These are phyloP conservation scores for Heterobasidion occidentale DNA, from an alignment of 1,284 basidiomycete species.

Conservation along the genomic window DNA sequence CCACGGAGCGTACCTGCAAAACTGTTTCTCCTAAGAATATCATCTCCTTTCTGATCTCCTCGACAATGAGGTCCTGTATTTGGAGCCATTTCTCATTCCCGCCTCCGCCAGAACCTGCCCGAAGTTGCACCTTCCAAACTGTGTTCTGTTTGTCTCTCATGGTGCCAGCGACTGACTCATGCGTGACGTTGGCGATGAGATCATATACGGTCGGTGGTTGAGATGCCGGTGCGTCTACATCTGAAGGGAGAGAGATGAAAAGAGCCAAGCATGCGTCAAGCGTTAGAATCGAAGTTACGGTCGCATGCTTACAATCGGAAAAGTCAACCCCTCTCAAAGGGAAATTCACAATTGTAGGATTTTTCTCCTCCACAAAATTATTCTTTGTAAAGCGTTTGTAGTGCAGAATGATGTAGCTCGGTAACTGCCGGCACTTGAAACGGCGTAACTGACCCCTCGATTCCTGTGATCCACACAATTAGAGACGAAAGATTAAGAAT, in stretches of 20 bases:
- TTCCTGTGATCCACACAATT: slow-evolving; percentile 45
- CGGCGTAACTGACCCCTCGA: slow-evolving; percentile 79
- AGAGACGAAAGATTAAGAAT: not conserved
- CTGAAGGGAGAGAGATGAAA: slow-evolving; percentile 30
- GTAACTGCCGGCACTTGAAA: slow-evolving; percentile 84
- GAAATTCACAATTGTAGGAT: slow-evolving; percentile 98
- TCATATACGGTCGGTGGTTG: slow-evolving; percentile 76
- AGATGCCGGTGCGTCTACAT: slow-evolving; percentile 62
- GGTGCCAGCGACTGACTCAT: slow-evolving; percentile 92
- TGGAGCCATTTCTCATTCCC: slow-evolving; percentile 94
- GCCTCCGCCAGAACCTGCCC: slow-evolving; percentile 67
- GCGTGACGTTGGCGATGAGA: slow-evolving; percentile 91
- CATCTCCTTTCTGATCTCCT: slow-evolving; percentile 94
- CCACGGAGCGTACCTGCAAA: slow-evolving; percentile 60
- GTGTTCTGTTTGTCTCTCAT: slow-evolving; percentile 83
- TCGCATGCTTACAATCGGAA: slow-evolving; percentile 63
- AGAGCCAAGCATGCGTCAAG: slow-evolving; percentile 5
- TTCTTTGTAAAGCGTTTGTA: slow-evolving; percentile 99
- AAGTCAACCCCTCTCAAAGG: slow-evolving; percentile 91
- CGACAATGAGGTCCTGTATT: slow-evolving; percentile 95
- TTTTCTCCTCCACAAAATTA: slow-evolving; percentile 96
- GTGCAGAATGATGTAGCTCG: slow-evolving; percentile 90
- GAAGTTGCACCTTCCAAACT: slow-evolving; percentile 90
- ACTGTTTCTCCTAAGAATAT: slow-evolving; percentile 96
- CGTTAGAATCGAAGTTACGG: not conserved